These are phyloP conservation scores for Neurospora sp. DNA, from an alignment of 495 filamentous ascomycete genomes.

Conservation along the genomic window DNA sequence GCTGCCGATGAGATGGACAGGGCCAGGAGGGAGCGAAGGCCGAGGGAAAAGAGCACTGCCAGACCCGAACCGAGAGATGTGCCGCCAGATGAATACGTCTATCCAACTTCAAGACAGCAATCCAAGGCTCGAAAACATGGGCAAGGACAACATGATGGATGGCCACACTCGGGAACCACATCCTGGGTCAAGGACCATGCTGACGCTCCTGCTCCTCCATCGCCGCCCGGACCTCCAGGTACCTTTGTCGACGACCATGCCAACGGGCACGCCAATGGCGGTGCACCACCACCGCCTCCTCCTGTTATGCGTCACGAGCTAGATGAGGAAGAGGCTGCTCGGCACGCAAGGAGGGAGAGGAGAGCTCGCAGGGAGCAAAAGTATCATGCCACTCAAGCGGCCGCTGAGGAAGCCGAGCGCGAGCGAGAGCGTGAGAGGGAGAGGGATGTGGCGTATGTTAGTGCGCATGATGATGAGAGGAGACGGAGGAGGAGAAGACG, in stretches of 20 bases:
- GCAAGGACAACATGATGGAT: conserved; percentile 25
- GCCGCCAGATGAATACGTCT: conserved; percentile 32
- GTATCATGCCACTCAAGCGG: conserved; percentile 30
- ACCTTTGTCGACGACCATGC: conserved; percentile 31
- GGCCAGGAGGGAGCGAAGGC: conserved; percentile 2
- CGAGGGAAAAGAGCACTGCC: conserved; percentile 11
- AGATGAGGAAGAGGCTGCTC: conserved; percentile 32
- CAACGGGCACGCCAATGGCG: neutral
- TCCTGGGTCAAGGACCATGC: conserved; percentile 53
- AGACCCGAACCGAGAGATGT: conserved; percentile 19
- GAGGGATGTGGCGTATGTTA: conserved; percentile 1
- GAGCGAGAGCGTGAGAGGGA: conserved; percentile 12
- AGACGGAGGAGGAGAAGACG: neutral
- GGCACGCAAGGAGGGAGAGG: conserved; percentile 32
- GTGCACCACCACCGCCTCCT: neutral
- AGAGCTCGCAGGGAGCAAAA: conserved; percentile 19
- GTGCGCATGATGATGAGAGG: neutral
- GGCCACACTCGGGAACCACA: conserved; percentile 46
- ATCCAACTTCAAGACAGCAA: conserved; percentile 19
- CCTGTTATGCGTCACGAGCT: conserved; percentile 28
- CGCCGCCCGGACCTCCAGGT: conserved; percentile 10
- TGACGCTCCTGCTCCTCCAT: conserved; percentile 43
- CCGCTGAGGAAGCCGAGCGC: conserved; percentile 31
- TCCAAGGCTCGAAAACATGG: conserved; percentile 26
- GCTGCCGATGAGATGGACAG: neutral